phyloP scores from a whole-genome alignment of 1,284 basidiomycete genomes.

The Trichosporon faecale region DNA sequence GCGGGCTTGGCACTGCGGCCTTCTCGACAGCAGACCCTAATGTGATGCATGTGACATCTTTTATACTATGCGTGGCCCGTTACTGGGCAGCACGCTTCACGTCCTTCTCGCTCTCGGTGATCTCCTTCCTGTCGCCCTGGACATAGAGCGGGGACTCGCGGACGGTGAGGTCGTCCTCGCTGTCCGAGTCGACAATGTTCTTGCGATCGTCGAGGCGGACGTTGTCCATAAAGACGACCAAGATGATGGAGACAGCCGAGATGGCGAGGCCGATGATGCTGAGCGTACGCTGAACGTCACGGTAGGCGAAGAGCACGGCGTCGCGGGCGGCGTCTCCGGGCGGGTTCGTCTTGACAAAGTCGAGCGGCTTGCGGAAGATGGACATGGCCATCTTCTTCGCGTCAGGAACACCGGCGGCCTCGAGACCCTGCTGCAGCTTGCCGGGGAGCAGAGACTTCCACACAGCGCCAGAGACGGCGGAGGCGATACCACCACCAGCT shows the following conservation, averaged over 20 bases:
- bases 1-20: not conserved
- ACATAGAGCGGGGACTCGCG: not conserved
- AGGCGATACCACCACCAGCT: slow-evolving; percentile 42
- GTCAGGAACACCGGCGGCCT: slow-evolving; percentile 17
- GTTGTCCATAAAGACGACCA: slow-evolving; percentile 35
- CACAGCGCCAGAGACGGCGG: slow-evolving; percentile 49
- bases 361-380: slow-evolving; percentile 46
- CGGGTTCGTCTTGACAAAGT: slow-evolving; percentile 40
- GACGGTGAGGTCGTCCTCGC: not conserved
- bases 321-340: slow-evolving; percentile 44
- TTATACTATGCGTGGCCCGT: not conserved
- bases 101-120: not conserved
- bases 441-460: slow-evolving; percentile 40
- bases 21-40: not conserved
- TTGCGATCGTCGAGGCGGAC: slow-evolving; percentile 39
- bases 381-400: slow-evolving; percentile 30
- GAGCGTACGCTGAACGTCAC: slow-evolving; percentile 40
- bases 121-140: not conserved
- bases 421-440: slow-evolving; percentile 31
- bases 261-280: slow-evolving; percentile 46
- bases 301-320: slow-evolving; percentile 42
- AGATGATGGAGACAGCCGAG: slow-evolving; percentile 29
- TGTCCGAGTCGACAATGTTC: slow-evolving; percentile 21
- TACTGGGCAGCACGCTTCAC: not conserved
- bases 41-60: not conserved